These are phyloP conservation scores for Saturnispora serradocipensis DNA, from an alignment of 805 yeast genomes.

Conservation along the genomic window DNA sequence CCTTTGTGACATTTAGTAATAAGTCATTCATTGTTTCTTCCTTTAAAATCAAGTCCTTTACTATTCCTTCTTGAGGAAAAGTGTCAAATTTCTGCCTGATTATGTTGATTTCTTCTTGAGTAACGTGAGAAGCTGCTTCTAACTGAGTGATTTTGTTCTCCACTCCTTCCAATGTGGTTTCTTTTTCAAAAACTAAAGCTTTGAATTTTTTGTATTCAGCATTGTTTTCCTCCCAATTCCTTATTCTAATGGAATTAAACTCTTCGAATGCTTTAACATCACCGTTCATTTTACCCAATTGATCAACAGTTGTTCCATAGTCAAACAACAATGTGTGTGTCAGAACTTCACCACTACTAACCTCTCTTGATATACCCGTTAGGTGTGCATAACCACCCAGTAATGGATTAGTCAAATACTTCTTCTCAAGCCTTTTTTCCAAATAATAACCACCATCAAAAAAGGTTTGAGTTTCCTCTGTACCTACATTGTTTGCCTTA, in stretches of 20 bases:
- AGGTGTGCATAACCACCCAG: conserved; percentile 27
- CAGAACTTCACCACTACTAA: conserved; percentile 28
- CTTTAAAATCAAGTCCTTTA: conserved; percentile 25
- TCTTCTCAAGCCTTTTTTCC: conserved; percentile 51
- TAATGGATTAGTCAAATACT: conserved; percentile 63
- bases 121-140: conserved; percentile 11
- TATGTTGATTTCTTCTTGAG: conserved; percentile 12
- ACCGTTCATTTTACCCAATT: conserved; percentile 32
- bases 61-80: conserved; percentile 9
- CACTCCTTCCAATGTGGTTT: conserved; percentile 23
- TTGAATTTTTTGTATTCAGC: conserved; percentile 38
- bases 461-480: not conserved
- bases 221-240: conserved; percentile 35
- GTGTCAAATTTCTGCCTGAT: conserved; percentile 1
- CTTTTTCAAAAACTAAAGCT: conserved; percentile 36
- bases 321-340: conserved; percentile 59
- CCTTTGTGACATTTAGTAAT: conserved; percentile 35
- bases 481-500: conserved; percentile 3
- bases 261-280: conserved; percentile 41
- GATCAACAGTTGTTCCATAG: conserved; percentile 39
- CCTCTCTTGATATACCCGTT: conserved; percentile 29
- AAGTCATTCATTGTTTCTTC: conserved; percentile 38
- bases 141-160: conserved; percentile 12
- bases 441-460: conserved; percentile 38
- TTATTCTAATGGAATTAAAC: conserved; percentile 31